Conservation (phyloP, 1,284 basidiomycete genomes). For the Cutaneotrichosporon dermatis region DNA sequence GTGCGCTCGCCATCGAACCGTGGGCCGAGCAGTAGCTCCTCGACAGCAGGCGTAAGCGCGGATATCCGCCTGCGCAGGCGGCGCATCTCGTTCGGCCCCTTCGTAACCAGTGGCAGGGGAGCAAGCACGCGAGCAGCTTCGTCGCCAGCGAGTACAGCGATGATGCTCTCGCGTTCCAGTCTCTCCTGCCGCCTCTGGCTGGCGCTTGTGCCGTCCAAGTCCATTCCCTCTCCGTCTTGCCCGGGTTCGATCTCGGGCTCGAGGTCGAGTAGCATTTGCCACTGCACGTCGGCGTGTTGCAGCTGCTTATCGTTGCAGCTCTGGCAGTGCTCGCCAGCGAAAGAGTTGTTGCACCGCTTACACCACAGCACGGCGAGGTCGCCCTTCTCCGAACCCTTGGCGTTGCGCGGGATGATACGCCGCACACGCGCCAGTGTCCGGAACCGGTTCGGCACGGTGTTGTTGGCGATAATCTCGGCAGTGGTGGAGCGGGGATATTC, state of each 20-base stretch:
- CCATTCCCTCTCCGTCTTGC: not conserved
- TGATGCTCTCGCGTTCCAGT: no score
- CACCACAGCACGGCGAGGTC: conserved; percentile 15
- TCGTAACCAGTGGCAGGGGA: conserved; percentile 11
- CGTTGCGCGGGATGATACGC: not conserved
- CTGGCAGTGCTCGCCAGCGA: conserved; percentile 6
- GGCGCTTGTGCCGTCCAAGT: not conserved
- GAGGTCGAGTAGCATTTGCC: conserved; percentile 10
- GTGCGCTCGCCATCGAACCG: conserved; percentile 26
- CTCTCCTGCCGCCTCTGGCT: no score
- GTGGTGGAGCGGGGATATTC: conserved; percentile 25
- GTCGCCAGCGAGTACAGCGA: not conserved
- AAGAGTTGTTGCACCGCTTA: conserved; percentile 5
- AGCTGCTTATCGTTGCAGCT: conserved; percentile 12
- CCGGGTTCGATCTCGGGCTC: not conserved
- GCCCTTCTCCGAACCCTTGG: not conserved
- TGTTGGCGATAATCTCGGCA: conserved; percentile 19
- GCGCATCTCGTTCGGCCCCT: conserved; percentile 24
- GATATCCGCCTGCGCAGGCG: conserved; percentile 14
- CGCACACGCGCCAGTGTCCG: conserved; percentile 29
- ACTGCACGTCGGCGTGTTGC: conserved; percentile 4
- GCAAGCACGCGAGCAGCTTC: conserved; percentile 20
- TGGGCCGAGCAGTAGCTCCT: conserved; percentile 27
- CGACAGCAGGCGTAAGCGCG: conserved; percentile 7
- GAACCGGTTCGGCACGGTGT: conserved; percentile 31